Conservation (phyloP, 768 basidiomycete genomes). For the Boletus patriciae region DNA sequence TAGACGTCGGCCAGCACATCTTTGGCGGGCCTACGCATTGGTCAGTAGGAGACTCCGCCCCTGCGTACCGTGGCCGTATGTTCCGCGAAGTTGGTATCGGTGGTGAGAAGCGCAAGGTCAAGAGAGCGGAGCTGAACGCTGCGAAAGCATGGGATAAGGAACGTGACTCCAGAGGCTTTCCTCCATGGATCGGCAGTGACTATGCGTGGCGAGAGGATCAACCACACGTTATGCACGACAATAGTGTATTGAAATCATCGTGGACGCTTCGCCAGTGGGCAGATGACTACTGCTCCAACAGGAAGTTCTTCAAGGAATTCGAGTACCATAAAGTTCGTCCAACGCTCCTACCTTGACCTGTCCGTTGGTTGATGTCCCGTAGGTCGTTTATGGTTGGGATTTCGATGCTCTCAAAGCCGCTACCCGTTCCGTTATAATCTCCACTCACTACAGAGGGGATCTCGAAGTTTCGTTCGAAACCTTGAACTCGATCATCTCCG, state of each 20-base stretch:
- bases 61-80: slow-evolving; percentile 66
- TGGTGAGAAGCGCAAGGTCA: slow-evolving; percentile 40
- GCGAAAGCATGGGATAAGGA: slow-evolving; percentile 47
- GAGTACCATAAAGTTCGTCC: slow-evolving; percentile 60
- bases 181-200: slow-evolving; percentile 45
- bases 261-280: slow-evolving; percentile 76
- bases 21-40: slow-evolving; percentile 49
- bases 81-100: slow-evolving; percentile 51
- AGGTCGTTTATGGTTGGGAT: slow-evolving; percentile 64
- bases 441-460: slow-evolving; percentile 40
- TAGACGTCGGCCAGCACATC: slow-evolving; percentile 50
- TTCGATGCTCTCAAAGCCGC: slow-evolving; percentile 42
- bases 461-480: slow-evolving; percentile 50
- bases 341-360: background rate
- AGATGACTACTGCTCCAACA: slow-evolving; percentile 74
- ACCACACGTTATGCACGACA: slow-evolving; percentile 21
- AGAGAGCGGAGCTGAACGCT: slow-evolving; percentile 41
- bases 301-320: slow-evolving; percentile 76
- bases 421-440: slow-evolving; percentile 37
- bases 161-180: slow-evolving; percentile 48
- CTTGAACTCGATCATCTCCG: slow-evolving; percentile 49
- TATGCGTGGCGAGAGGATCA: slow-evolving; percentile 37
- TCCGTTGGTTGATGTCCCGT: slow-evolving; percentile 29
- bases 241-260: slow-evolving; percentile 47
- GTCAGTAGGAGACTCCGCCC: slow-evolving; percentile 61